Evolutionary conservation across 305 asterid genomes (phyloP).

Genomic region (Salvia sclarea): DNA sequence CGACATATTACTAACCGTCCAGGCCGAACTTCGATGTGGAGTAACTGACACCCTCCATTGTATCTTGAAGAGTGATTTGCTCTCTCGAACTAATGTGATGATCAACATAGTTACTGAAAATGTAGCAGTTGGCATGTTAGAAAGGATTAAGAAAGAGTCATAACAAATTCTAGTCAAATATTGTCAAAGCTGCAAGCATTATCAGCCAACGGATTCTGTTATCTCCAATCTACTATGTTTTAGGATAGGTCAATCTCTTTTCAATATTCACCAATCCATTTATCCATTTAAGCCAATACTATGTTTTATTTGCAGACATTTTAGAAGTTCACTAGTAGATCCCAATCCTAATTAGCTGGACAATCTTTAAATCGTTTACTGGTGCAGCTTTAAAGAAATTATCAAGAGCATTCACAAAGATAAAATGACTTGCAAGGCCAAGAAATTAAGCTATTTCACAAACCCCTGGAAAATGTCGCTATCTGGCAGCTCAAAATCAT

Average conservation of each 20-base stretch:
- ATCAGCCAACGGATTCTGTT: slow-evolving; percentile 23
- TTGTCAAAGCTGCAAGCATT: slow-evolving; percentile 14
- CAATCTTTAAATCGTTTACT: slow-evolving; percentile 7
- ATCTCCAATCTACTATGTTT: slow-evolving; percentile 20
- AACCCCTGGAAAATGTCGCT: slow-evolving; percentile 83
- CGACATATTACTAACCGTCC: slow-evolving; percentile 64
- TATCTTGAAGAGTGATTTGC: slow-evolving; percentile 97
- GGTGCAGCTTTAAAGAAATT: slow-evolving; percentile 19
- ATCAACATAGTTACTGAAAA: slow-evolving; percentile 89
- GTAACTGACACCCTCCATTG: slow-evolving; percentile 88
- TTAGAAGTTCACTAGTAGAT: slow-evolving; percentile 20
- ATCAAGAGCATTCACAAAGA: slow-evolving; percentile 9
- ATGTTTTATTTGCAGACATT: background rate
- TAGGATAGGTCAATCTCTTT: slow-evolving; percentile 17
- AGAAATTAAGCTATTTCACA: slow-evolving; percentile 35
- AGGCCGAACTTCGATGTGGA: slow-evolving; percentile 93
- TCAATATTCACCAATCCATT: background rate
- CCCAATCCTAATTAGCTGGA: slow-evolving; percentile 11
- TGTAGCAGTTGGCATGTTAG: slow-evolving; percentile 31
- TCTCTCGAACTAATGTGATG: slow-evolving; percentile 98
- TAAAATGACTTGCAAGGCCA: slow-evolving; percentile 16
- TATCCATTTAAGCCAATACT: slow-evolving; percentile 20
- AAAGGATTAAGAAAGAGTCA: slow-evolving; percentile 6
- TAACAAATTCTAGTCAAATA: slow-evolving; percentile 8
- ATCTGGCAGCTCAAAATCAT: slow-evolving; percentile 96